phyloP scores from a whole-genome alignment of 2,329 filamentous ascomycete species.

The Monosporascus sp. region DNA sequence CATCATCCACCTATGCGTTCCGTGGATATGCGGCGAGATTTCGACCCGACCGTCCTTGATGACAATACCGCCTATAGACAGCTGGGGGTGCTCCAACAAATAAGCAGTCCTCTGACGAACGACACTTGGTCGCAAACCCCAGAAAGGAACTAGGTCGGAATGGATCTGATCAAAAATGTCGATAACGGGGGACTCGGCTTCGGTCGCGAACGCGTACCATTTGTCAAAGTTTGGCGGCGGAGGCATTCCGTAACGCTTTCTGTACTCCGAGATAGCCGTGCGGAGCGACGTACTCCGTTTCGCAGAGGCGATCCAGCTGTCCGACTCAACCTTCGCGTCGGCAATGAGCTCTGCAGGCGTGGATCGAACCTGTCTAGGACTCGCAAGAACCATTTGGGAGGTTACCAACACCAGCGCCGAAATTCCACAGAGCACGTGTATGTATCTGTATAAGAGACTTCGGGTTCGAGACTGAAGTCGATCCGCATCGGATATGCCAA shows the following conservation, averaged over 20 bases:
- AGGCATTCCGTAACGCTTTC: conserved; percentile 56
- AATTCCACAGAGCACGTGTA: conserved; percentile 11
- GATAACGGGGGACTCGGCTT: conserved; percentile 56
- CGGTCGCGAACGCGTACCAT: conserved; percentile 65
- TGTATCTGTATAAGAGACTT: conserved; percentile 11
- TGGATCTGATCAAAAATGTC: conserved; percentile 69
- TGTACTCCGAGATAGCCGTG: conserved; percentile 62
- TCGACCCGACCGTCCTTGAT: conserved; percentile 26
- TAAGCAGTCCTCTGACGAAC: conserved; percentile 48
- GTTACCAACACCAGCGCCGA: conserved; percentile 15
- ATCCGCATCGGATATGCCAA: conserved; percentile 4
- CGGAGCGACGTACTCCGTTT: conserved; percentile 44
- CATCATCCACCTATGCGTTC: conserved; percentile 34
- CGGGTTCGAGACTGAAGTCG: conserved; percentile 7
- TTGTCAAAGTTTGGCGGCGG: conserved; percentile 71
- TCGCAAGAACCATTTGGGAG: conserved; percentile 13
- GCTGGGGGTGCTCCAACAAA: conserved; percentile 22
- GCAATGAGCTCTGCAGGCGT: conserved; percentile 37
- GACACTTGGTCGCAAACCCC: conserved; percentile 57
- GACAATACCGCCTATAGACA: conserved; percentile 28
- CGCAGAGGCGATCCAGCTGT: conserved; percentile 40
- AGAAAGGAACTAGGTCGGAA: conserved; percentile 62
- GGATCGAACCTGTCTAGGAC: conserved; percentile 5
- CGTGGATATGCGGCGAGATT: conserved; percentile 26
- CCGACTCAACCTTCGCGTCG: conserved; percentile 40